Evolutionary conservation across 352 stramenopile species (phyloP).

Genomic region (Pythium phragmiticola): DNA sequence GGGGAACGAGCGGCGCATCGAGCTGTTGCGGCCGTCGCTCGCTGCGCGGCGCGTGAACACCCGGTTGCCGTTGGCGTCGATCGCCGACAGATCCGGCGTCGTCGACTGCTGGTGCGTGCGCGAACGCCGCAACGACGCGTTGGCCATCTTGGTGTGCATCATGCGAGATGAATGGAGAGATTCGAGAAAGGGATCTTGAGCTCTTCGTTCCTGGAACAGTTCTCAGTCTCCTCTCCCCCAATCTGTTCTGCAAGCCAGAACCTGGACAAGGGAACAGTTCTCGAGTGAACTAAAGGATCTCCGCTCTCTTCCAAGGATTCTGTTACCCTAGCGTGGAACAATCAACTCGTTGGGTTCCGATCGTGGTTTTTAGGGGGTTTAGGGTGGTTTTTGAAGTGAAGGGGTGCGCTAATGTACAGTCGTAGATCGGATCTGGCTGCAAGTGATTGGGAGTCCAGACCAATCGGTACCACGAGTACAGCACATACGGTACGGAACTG

Average conservation of each 20-base stretch:
- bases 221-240: background rate
- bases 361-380: background rate
- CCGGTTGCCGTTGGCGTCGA: slow-evolving; percentile 11
- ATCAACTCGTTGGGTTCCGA: slow-evolving; percentile 3
- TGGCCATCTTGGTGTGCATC: slow-evolving; percentile 69
- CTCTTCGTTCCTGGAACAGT: background rate
- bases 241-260: too few relatives aligned
- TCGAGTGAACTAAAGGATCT: background rate
- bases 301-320: too few relatives aligned
- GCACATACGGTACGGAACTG: too few relatives aligned
- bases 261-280: background rate
- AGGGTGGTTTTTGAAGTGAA: slow-evolving; percentile 13
- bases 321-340: background rate
- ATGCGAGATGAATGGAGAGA: background rate
- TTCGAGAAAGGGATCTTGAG: background rate
- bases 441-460: background rate
- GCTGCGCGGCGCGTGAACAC: slow-evolving; percentile 2
- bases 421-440: background rate
- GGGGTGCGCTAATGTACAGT: background rate
- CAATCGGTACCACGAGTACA: background rate
- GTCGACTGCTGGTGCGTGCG: slow-evolving; percentile 33
- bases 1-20: slow-evolving; percentile 21
- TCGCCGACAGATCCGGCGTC: slow-evolving; percentile 1
- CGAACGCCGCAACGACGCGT: slow-evolving; percentile 56
- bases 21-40: slow-evolving; percentile 11